These are phyloP conservation scores for Hypoxylon fuscum DNA, from an alignment of 495 filamentous ascomycete genomes.

Conservation along the genomic window DNA sequence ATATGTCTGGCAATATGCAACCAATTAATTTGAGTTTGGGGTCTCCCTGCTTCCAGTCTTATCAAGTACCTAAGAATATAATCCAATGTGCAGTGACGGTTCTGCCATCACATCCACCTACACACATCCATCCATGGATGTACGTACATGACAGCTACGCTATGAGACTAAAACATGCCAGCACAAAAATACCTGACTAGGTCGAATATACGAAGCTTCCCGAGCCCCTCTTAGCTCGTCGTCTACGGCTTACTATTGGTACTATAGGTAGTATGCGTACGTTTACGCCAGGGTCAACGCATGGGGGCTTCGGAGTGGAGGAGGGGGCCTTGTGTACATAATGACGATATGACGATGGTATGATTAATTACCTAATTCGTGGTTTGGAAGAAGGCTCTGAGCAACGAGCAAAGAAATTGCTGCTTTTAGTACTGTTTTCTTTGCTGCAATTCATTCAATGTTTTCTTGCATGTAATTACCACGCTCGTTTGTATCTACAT, in stretches of 20 bases:
- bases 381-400: no score
- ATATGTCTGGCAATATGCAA: constrained; percentile 18
- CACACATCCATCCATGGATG: no score
- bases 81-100: not conserved
- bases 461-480: no score
- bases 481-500: no score
- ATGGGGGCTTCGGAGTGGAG: not conserved
- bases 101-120: constrained; percentile 6
- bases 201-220: constrained; percentile 22
- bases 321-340: not conserved
- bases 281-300: constrained; percentile 21
- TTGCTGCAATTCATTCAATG: no score
- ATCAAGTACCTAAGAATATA: not conserved
- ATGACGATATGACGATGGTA: no score
- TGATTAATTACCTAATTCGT: no score
- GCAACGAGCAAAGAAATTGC: no score
- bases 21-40: constrained; percentile 25
- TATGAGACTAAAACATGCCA: constrained; percentile 4
- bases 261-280: not conserved
- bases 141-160: constrained; percentile 3
- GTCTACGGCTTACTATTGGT: constrained; percentile 11
- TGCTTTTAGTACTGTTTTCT: no score
- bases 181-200: constrained; percentile 20
- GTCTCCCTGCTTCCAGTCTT: constrained; percentile 17
- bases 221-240: constrained; percentile 16